Base-by-base conservation (phyloP, 2,329 filamentous ascomycete genomes). In the Emericellopsis atlantica region DNA sequence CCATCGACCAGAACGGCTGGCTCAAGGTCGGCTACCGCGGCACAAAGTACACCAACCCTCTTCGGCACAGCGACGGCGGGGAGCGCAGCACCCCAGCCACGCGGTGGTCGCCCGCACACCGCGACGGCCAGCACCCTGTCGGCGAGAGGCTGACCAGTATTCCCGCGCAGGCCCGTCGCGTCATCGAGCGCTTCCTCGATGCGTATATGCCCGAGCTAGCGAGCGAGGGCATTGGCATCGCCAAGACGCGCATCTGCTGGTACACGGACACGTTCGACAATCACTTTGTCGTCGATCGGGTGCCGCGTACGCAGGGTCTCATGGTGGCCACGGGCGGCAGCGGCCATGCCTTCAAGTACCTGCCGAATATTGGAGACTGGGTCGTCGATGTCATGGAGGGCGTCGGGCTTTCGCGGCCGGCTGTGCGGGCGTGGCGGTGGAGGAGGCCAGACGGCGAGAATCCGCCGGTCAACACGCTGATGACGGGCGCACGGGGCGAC, bases 261-360 rank as follows among this genome's bases (percentile, higher is more conserved):
- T 44, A 44, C 36, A 41, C 35, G 6, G 42, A 51, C 36, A 48
- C 45, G 3, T 45, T 41, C 4, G 49, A 51, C 33, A 44, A 48
- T 16, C 47, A 51, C 40, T 51, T 47, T 42, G 39, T 50, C 10
- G 43, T 51, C 15, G 49, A 51, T 24, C 39, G 52, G 46, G 5
- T 62, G 67, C 35, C 62, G 74, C 5, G 79, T 73, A 55, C 76
- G 70, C 70, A 78, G 31, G 64, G 66, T 0, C 49, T 79, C 2
- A 70, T 76, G 49, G 62, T 79, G 1, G 74, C 74, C 7, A 77
- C 74, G 0, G 75, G 73, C 2, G 76, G 75, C 0, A 69, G 65
- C 33, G 75, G 75, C 0, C 74, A 78, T 53, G 74, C 62, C 0
- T 78, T 76, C 55, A 78, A 77, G 49, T 77, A 73, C 46, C 48